Base-by-base conservation (phyloP, 1,284 basidiomycete genomes). In the Heimioporus punctisporus region DNA sequence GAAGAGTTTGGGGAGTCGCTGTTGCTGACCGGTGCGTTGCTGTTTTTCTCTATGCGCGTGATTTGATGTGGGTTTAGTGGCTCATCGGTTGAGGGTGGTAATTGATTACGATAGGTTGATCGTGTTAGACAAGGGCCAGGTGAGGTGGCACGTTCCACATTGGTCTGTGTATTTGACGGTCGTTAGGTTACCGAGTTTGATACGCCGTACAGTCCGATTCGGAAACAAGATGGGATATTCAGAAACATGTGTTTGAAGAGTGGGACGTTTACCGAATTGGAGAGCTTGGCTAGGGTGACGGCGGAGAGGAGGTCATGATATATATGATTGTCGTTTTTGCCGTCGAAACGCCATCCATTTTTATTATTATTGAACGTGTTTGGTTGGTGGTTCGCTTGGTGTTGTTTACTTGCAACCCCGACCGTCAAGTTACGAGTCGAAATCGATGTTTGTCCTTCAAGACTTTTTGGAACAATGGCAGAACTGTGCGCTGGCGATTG, bases 241-340 rank as follows among this genome's bases (percentile, higher is more conserved):
- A 81, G 89, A 60, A 80, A 74, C 28, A 89, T 95, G 84, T 94
- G 92, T 61, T 71, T 93, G 60, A 90, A 92, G 73, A 93, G 89
- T 53, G 92, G 92, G 25, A 85, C 84, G 45, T 93, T 84, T 64
- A 68, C 76, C 8, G 90, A 93, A 62, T 78, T 92, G 51, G 84
- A 88, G 70, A 74, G 75, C 15, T 77, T 77, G 11, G 88, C 88
- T 3, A 81, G 73, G 63, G 77, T 75, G 15, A 84, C 81, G 59
- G 75, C 75, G 26, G 66, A 65, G 47, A 51, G 53, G 27, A 17
- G 6, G 34, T 37, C 6, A 19, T 37, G 34, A 37, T 10, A 37
- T 19, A 37, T 37, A 34, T 34, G 14, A 37, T 17, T 37, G 15
- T 37, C n/a, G 15, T 14, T 37, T 19, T 37, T 37, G 34, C n/a